These are phyloP conservation scores for Botryotinia narcissicola DNA, from an alignment of 2,329 filamentous ascomycete species.

Conservation along the genomic window DNA sequence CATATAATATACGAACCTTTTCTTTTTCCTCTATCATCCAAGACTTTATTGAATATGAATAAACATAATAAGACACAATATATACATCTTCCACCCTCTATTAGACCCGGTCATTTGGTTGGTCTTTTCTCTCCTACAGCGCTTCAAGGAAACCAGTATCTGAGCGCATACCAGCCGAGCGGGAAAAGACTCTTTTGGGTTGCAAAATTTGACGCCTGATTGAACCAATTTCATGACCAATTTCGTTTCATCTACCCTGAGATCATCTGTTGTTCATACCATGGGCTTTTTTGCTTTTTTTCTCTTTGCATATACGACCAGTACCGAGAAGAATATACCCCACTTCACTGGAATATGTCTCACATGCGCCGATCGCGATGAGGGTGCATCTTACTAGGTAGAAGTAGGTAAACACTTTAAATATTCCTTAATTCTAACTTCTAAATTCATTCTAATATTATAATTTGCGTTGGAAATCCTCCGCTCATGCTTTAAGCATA, in stretches of 20 bases:
- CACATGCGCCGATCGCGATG: not conserved
- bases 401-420: not conserved
- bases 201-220: not conserved
- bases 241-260: not conserved
- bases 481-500: not conserved
- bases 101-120: not conserved
- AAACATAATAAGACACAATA: not conserved
- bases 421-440: not conserved
- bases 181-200: not conserved
- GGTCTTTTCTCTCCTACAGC: not conserved
- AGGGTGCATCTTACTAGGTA: not conserved
- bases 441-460: constrained; percentile 3
- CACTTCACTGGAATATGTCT: constrained; percentile 1
- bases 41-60: not conserved
- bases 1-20: not conserved
- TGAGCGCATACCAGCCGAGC: constrained; percentile 8
- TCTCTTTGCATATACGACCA: not conserved
- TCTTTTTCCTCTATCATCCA: not conserved
- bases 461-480: constrained; percentile 8
- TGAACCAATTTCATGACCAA: too few relatives aligned
- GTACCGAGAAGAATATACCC: not conserved
- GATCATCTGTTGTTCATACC: not conserved
- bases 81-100: not conserved
- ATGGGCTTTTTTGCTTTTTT: not conserved
- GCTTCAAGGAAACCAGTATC: not conserved